A percentile compares a stretch with the other conserved stretches of the same genome.
Evolutionary conservation across 2,329 filamentous ascomycete genomes (phyloP).

Genomic region (Incumbomyces lentus): DNA sequence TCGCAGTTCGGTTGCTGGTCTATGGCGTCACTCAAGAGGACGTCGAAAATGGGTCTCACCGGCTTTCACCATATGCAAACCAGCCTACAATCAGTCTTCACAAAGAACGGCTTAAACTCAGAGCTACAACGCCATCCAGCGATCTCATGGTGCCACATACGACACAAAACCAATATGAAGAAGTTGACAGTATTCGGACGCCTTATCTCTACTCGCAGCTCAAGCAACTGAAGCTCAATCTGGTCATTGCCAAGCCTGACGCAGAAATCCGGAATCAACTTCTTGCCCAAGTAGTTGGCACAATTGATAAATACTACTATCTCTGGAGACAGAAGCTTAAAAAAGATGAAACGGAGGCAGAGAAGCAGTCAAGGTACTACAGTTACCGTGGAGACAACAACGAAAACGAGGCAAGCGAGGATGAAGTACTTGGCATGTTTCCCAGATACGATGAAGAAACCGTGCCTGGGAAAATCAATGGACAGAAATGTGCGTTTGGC

Average conservation of each 20-base stretch:
- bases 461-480: slow-evolving; percentile 4
- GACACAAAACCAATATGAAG: not conserved
- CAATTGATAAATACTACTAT: slow-evolving; percentile 61
- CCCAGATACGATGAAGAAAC: slow-evolving; percentile 55
- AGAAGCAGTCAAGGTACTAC: slow-evolving; percentile 66
- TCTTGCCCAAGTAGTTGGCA: slow-evolving; percentile 6
- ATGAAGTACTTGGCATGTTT: slow-evolving; percentile 72
- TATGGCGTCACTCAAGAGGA: not conserved
- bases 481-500: no score
- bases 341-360: slow-evolving; percentile 64
- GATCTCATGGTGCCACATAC: not conserved
- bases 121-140: not conserved
- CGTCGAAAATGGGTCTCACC: not conserved
- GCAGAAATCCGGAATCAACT: not conserved
- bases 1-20: slow-evolving; percentile 40
- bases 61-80: not conserved
- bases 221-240: not conserved
- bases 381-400: slow-evolving; percentile 71
- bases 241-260: not conserved
- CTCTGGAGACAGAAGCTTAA: slow-evolving; percentile 72
- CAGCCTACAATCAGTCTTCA: not conserved
- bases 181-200: not conserved
- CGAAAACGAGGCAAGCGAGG: slow-evolving; percentile 61
- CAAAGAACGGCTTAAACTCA: not conserved
- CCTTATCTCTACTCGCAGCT: not conserved